A percentile compares a stretch with the other conserved stretches of the same genome.
These are phyloP conservation scores for Xylaria curta DNA, from an alignment of 495 filamentous ascomycete genomes.

Conservation along the genomic window DNA sequence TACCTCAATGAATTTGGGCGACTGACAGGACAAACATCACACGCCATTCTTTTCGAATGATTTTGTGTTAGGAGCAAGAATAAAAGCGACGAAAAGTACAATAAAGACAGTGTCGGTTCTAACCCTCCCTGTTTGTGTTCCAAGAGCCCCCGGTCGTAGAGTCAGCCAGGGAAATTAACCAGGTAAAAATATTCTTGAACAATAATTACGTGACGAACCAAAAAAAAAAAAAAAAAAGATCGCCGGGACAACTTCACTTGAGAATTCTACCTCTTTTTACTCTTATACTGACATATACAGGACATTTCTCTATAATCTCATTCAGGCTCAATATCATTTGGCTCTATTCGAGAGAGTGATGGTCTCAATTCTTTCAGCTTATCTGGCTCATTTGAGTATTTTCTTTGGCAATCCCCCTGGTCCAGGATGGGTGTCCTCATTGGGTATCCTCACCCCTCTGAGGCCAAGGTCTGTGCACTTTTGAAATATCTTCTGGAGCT, in stretches of 20 bases:
- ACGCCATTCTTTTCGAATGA: neutral
- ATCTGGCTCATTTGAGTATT: neutral
- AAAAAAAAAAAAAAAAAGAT: slow-evolving; percentile 8
- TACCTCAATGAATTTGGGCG: neutral
- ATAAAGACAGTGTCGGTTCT: neutral
- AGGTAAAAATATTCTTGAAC: neutral
- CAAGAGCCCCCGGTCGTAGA: neutral
- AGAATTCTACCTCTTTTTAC: neutral
- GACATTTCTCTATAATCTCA: neutral
- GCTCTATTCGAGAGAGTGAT: neutral
- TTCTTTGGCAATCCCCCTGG: neutral
- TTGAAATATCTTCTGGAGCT: neutral
- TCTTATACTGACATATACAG: neutral
- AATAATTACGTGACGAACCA: neutral
- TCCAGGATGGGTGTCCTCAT: neutral
- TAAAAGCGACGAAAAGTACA: neutral
- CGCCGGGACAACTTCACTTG: neutral
- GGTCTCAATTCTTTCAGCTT: neutral
- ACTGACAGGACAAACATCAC: neutral
- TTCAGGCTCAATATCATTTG: neutral
- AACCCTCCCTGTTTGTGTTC: no score
- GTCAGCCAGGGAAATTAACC: neutral
- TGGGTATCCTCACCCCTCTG: neutral
- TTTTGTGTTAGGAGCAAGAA: no score
- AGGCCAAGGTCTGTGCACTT: neutral